Percentiles rank a stretch among this genome's conserved stretches.
Evolutionary conservation across 1,139 yeast species (phyloP).

Genomic region (Hyphopichia wangnamkhiaoensis): DNA sequence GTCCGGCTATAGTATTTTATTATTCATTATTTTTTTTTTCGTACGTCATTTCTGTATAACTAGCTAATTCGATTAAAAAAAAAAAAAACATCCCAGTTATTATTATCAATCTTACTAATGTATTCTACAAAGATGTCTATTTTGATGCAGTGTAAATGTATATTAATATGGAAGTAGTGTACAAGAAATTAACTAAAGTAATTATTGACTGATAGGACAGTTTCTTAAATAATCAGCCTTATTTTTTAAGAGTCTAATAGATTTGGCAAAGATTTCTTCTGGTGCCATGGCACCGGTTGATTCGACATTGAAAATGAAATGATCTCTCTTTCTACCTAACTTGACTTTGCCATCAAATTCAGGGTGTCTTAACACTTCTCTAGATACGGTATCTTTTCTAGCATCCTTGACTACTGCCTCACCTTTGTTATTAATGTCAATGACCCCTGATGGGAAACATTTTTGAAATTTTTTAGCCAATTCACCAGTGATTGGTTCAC

Average conservation of each 20-base stretch:
- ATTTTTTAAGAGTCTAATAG: conserved; percentile 78
- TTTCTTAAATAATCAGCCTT: conserved; percentile 81
- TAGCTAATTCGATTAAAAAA: not conserved
- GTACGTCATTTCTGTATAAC: not conserved
- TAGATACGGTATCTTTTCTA: conserved; percentile 91
- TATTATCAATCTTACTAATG: too few species aligned
- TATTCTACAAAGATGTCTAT: too few species aligned
- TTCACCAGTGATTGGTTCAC: conserved; percentile 72
- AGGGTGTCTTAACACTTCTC: conserved; percentile 92
- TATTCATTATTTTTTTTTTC: too few species aligned
- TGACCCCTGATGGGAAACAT: conserved; percentile 93
- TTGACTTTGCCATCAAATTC: conserved; percentile 88
- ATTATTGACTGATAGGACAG: conserved; percentile 70
- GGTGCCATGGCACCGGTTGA: conserved; percentile 97
- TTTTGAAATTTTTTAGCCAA: conserved; percentile 77
- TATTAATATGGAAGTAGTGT: conserved; percentile 1
- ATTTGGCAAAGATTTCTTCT: conserved; percentile 89
- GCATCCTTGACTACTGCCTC: conserved; percentile 84
- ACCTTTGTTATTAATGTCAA: conserved; percentile 68
- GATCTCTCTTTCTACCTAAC: conserved; percentile 88
- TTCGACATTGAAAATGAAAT: conserved; percentile 91
- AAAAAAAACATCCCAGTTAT: too few species aligned
- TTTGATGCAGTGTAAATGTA: too few species aligned
- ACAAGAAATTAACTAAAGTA: conserved; percentile 4
- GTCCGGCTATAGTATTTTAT: too few species aligned